Evolutionary conservation across 345 rosid species (phyloP).

Genomic region (Passiflora organensis): DNA sequence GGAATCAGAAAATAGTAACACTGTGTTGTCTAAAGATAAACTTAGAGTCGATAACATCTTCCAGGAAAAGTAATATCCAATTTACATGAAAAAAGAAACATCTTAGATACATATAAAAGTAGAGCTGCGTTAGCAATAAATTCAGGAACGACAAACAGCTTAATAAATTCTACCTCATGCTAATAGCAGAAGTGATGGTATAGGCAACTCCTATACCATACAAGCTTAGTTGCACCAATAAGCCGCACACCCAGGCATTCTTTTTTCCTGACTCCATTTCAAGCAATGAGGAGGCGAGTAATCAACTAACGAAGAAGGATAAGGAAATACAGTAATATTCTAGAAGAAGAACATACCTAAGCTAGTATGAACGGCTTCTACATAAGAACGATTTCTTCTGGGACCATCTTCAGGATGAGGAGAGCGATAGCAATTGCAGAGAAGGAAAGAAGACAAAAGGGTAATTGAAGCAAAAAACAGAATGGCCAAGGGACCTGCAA

Average conservation of each 20-base stretch:
- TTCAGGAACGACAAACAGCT: too few species aligned
- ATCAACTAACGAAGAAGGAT: not conserved
- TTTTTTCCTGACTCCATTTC: slow-evolving; percentile 18
- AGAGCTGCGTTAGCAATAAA: not conserved
- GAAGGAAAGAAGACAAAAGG: slow-evolving; percentile 16
- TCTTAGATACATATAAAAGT: not conserved
- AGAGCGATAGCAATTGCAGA: slow-evolving; percentile 16
- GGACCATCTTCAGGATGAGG: slow-evolving; percentile 23
- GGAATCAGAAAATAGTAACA: not conserved
- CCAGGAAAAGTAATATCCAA: not conserved
- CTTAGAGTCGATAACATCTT: not conserved
- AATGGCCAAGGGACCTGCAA: slow-evolving; percentile 23
- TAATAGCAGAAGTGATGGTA: slow-evolving; percentile 38
- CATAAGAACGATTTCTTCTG: slow-evolving; percentile 23
- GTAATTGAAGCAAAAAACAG: slow-evolving; percentile 13
- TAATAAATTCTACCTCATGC: slow-evolving; percentile 35
- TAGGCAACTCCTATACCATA: slow-evolving; percentile 43
- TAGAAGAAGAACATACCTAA: slow-evolving; percentile 21
- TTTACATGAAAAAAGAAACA: not conserved
- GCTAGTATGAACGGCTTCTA: slow-evolving; percentile 27
- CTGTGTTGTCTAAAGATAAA: too few species aligned
- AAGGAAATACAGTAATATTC: not conserved
- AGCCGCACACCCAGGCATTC: slow-evolving; percentile 28
- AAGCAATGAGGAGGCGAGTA: not conserved
- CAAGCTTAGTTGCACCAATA: slow-evolving; percentile 32